These are phyloP conservation scores for Boletellus sp. DNA, from an alignment of 768 basidiomycete genomes.

Conservation along the genomic window DNA sequence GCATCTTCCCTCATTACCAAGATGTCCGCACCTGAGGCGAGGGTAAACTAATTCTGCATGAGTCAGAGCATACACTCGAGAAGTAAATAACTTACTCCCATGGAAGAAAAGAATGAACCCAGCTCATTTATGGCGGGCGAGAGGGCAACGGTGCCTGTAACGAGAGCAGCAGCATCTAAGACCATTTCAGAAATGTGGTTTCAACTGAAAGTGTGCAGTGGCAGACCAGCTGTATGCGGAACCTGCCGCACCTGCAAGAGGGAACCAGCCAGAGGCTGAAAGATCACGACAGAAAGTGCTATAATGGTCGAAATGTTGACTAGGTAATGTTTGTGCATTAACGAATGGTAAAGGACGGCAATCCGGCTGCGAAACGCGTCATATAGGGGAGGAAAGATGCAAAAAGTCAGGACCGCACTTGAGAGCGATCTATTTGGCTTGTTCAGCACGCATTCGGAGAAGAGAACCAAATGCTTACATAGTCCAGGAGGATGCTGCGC, in stretches of 20 bases:
- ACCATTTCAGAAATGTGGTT: background rate
- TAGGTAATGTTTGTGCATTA: slow-evolving; percentile 51
- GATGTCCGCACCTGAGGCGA: slow-evolving; percentile 24
- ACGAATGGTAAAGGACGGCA: slow-evolving; percentile 40
- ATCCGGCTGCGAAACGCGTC: slow-evolving; percentile 36
- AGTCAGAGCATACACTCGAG: background rate
- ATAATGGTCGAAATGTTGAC: slow-evolving; percentile 51
- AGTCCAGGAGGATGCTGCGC: slow-evolving; percentile 62
- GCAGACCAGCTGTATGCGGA: slow-evolving; percentile 13
- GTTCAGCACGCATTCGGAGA: slow-evolving; percentile 1
- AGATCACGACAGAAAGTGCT: slow-evolving; percentile 41
- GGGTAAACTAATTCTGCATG: slow-evolving; percentile 31
- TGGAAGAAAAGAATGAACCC: slow-evolving; percentile 55
- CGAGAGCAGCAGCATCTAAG: slow-evolving; percentile 39
- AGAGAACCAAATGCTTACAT: slow-evolving; percentile 40
- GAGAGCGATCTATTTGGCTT: slow-evolving; percentile 35
- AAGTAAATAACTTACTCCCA: slow-evolving; percentile 41
- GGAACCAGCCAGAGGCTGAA: slow-evolving; percentile 55
- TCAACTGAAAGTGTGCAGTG: slow-evolving; percentile 6
- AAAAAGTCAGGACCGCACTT: slow-evolving; percentile 32
- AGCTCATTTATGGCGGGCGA: slow-evolving; percentile 41
- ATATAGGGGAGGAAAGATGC: background rate
- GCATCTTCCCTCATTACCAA: background rate
- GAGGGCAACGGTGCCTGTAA: slow-evolving; percentile 43
- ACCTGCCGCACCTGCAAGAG: slow-evolving; percentile 28